A percentile compares a stretch with the other conserved stretches of the same genome.
Evolutionary conservation across 164 flowering plant genomes (phyloP).

Genomic region (Warburgia ugandensis): DNA sequence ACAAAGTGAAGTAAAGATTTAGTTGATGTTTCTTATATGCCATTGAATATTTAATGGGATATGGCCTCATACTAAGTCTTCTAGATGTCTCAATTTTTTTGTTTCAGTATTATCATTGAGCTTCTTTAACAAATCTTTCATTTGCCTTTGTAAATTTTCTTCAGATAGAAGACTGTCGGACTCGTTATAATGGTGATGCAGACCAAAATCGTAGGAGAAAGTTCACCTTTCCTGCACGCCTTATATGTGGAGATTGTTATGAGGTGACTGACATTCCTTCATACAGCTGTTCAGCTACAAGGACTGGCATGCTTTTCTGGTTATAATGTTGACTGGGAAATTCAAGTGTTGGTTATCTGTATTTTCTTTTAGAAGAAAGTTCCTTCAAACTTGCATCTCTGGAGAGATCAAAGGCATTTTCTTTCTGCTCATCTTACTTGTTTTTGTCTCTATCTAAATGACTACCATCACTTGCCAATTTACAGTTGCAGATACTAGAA

Average conservation of each 20-base stretch:
- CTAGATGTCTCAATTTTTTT: too few relatives aligned
- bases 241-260: conserved; percentile 86
- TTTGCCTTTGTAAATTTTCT: conserved; percentile 3
- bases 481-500: too few relatives aligned
- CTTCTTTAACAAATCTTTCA: too few relatives aligned
- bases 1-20: too few relatives aligned
- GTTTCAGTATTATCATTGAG: too few relatives aligned
- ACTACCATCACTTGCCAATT: background rate
- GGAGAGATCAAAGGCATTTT: background rate
- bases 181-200: conserved; percentile 94
- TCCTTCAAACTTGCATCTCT: background rate
- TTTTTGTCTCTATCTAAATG: background rate
- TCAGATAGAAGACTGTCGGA: conserved; percentile 93
- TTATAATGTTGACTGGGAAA: too few relatives aligned
- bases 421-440: background rate
- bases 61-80: too few relatives aligned
- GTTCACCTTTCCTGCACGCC: conserved; percentile 90
- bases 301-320: background rate
- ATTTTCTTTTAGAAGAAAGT: background rate
- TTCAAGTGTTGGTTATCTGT: too few relatives aligned
- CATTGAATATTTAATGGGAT: too few relatives aligned
- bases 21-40: too few relatives aligned
- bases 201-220: conserved; percentile 89
- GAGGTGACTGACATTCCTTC: conserved; percentile 42
- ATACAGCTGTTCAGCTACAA: background rate